phyloP scores from a whole-genome alignment of 768 basidiomycete genomes.

The Chlorophyllum brunneum region DNA sequence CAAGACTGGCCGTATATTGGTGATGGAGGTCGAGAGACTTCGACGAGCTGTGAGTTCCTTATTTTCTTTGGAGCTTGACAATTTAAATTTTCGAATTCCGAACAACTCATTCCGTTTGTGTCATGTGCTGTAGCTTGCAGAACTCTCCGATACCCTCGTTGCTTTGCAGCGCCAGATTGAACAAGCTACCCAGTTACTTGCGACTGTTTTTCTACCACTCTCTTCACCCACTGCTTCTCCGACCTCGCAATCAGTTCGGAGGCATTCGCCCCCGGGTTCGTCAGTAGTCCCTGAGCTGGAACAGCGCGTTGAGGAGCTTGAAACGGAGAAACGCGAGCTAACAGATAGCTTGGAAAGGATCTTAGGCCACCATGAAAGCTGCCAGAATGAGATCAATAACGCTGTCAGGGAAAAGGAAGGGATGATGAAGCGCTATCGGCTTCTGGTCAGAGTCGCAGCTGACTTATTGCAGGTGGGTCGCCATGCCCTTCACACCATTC shows the following conservation, averaged over 20 bases:
- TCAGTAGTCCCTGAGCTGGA: neutral
- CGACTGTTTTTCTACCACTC: neutral
- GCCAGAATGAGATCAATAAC: conserved; percentile 26
- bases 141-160: neutral
- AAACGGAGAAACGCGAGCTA: neutral
- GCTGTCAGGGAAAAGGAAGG: conserved; percentile 30
- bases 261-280: neutral
- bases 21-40: conserved; percentile 6
- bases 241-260: no score
- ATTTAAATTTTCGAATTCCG: neutral
- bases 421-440: conserved; percentile 28
- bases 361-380: conserved; percentile 21
- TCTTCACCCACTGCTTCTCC: neutral
- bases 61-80: neutral
- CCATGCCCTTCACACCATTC: neutral
- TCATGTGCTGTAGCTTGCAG: conserved; percentile 1
- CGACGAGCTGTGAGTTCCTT: conserved; percentile 2
- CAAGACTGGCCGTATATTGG: neutral
- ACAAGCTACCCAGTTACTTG: neutral
- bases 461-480: conserved; percentile 23
- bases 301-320: conserved; percentile 4
- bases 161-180: conserved; percentile 5
- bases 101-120: neutral
- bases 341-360: conserved; percentile 21
- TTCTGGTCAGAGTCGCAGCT: conserved; percentile 36